Evolutionary conservation across 371 early-diverging fungal genomes (phyloP).

Genomic region (Sporodiniella umbellata): DNA sequence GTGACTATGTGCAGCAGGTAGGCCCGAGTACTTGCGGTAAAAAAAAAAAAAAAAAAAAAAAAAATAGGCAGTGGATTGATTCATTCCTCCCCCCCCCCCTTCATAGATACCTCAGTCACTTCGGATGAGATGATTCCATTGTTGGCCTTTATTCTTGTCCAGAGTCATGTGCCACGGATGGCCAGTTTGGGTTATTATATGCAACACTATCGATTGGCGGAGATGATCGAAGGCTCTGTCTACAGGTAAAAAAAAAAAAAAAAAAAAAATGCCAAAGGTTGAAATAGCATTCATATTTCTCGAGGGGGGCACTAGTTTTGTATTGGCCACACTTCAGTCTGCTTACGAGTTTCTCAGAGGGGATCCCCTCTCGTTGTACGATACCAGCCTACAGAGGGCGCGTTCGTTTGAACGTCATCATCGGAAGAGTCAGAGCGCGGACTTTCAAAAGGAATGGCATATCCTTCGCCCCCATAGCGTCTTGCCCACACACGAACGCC

Average conservation of each 20-base stretch:
- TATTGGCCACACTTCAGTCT: constrained; percentile 51
- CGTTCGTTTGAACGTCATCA: constrained; percentile 19
- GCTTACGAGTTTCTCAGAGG: constrained; percentile 54
- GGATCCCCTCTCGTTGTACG: constrained; percentile 49
- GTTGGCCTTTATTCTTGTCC: constrained; percentile 52
- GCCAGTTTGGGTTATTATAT: constrained; percentile 58
- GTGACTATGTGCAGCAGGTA: constrained; percentile 23
- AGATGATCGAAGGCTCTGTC: constrained; percentile 47
- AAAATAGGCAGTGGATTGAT: no score
- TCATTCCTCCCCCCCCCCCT: no score
- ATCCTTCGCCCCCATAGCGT: constrained; percentile 38
- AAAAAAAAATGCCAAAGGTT: no score
- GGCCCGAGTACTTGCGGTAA: constrained; percentile 18
- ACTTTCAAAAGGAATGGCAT: constrained; percentile 23
- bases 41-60: background rate
- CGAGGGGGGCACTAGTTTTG: constrained; percentile 29
- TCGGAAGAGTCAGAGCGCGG: constrained; percentile 45
- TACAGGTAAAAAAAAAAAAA: constrained; percentile 27
- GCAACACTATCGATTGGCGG: constrained; percentile 50
- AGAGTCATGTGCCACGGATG: constrained; percentile 46
- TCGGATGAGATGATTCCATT: constrained; percentile 65
- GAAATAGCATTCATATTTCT: background rate
- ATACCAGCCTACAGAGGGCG: constrained; percentile 20
- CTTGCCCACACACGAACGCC: no score
- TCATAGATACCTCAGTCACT: constrained; percentile 49